phyloP scores from a whole-genome alignment of 2,329 filamentous ascomycete species.

The Furcasterigmium furcatum region DNA sequence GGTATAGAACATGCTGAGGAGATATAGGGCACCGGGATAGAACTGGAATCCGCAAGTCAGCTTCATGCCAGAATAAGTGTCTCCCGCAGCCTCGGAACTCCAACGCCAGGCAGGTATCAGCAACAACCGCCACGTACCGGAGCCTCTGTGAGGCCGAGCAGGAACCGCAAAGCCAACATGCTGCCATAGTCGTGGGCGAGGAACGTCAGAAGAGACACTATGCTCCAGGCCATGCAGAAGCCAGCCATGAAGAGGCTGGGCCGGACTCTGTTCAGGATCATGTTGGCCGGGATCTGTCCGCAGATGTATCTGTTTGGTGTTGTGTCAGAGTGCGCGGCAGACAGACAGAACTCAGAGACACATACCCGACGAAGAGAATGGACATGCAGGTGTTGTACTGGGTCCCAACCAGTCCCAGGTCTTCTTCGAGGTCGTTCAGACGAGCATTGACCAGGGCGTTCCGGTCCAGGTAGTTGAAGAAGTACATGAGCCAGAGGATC shows the following conservation, averaged over 20 bases:
- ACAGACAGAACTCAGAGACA: neutral
- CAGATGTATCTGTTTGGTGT: constrained; percentile 1
- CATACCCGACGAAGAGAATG: constrained; percentile 24
- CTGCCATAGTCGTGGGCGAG: constrained; percentile 19
- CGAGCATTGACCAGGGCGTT: constrained; percentile 56
- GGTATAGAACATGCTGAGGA: constrained; percentile 52
- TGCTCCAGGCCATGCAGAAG: constrained; percentile 19
- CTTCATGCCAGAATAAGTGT: too few relatives aligned
- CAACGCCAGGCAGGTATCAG: too few relatives aligned
- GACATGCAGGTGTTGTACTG: constrained; percentile 26
- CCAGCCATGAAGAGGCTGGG: constrained; percentile 7
- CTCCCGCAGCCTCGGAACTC: too few relatives aligned
- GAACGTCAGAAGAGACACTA: constrained; percentile 20
- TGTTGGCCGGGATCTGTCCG: constrained; percentile 5
- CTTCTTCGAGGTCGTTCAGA: constrained; percentile 47
- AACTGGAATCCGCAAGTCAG: constrained; percentile 32
- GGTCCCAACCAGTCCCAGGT: constrained; percentile 42
- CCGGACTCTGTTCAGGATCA: constrained; percentile 4
- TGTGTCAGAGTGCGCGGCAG: neutral
- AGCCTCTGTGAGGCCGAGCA: constrained; percentile 23
- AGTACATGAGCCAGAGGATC: constrained; percentile 29
- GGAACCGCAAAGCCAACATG: constrained; percentile 18
- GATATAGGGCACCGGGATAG: constrained; percentile 27
- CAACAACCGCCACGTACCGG: too few relatives aligned
- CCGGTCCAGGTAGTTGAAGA: constrained; percentile 33